These are phyloP conservation scores for Spergularia azorica DNA, from an alignment of 179 eudicot genomes.

Conservation along the genomic window DNA sequence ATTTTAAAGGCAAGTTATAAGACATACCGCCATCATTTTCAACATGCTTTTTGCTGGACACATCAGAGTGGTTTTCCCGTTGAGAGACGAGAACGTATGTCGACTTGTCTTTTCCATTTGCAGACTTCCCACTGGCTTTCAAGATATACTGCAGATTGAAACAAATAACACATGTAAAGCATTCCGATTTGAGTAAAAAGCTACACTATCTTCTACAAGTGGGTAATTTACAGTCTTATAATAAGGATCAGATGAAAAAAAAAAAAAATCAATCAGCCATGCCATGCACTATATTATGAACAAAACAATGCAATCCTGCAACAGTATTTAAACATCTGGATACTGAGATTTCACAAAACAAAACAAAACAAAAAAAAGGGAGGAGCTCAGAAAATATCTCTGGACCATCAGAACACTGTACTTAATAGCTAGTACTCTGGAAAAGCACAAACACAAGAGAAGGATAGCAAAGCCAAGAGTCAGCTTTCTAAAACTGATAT, in stretches of 20 bases:
- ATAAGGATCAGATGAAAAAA: background rate
- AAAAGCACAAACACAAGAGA: background rate
- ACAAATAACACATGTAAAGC: background rate
- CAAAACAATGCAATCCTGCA: background rate
- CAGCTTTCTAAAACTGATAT: background rate
- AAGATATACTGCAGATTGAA: conserved; percentile 56
- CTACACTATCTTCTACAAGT: no score
- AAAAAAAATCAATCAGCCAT: background rate
- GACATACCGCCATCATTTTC: conserved; percentile 51
- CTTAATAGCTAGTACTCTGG: background rate
- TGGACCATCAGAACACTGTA: background rate
- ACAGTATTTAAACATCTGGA: background rate
- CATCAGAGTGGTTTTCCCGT: conserved; percentile 46
- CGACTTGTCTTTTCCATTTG: conserved; percentile 63
- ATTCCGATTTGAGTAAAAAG: no score
- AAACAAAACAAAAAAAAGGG: background rate
- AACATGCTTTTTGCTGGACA: conserved; percentile 41
- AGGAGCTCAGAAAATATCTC: background rate
- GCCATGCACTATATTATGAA: background rate
- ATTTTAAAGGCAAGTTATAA: conserved; percentile 1
- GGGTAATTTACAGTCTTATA: background rate
- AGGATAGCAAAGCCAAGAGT: background rate
- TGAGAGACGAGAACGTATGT: conserved; percentile 46
- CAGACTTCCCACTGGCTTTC: conserved; percentile 53
- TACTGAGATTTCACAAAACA: background rate